Base-by-base conservation (phyloP, 208 protist genomes). In the Trypanosoma melophagium region DNA sequence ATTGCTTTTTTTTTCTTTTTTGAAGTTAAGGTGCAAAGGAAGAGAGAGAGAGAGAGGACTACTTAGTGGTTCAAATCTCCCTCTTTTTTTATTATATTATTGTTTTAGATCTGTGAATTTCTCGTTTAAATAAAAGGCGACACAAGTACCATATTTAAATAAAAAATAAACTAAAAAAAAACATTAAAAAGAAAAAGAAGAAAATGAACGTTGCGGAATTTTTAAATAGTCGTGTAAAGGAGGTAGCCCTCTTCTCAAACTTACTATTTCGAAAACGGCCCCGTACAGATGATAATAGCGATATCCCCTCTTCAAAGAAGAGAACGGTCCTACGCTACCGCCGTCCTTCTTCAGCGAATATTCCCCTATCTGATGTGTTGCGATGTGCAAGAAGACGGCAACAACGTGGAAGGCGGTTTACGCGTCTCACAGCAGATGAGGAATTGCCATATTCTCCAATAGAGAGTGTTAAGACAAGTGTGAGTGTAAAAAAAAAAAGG, bases 321-420 rank as follows among this genome's bases (percentile, higher is more conserved):
- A 14, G 21, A 4, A 50, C 16, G 25, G 52, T 56, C 53, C 31
- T 41, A 17, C 50, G 28, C 28, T 88, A 93, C 53, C 87, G 87
- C 44, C 84, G 87, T 22, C 87, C 87, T 2, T 76, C 87, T 12
- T 90, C 87, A 0, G 66, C 76, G 9, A 93, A 93, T 56, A 62
- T 86, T 5, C 87, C 84, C 0, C 55, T 90, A 0, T 81, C 76
- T n/a, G 74, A 68, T 31, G 76, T 87, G 52, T 17, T 80, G 59
- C 77, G 66, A 14, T 63, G 78, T 55, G 73, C 61, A 8, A 80
- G 79, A 7, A 22, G 50, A 21, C 66, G 63, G 2, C 14, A 10
- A 35, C 58, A 22, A 61, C 62, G 67, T 17, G 60, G 22, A 1
- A 22, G 10, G 2, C 62, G 63, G 21, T 57, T 59, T 56, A 57